Evolutionary conservation across 768 basidiomycete species (phyloP).

Genomic region (Asterophora parasitica): DNA sequence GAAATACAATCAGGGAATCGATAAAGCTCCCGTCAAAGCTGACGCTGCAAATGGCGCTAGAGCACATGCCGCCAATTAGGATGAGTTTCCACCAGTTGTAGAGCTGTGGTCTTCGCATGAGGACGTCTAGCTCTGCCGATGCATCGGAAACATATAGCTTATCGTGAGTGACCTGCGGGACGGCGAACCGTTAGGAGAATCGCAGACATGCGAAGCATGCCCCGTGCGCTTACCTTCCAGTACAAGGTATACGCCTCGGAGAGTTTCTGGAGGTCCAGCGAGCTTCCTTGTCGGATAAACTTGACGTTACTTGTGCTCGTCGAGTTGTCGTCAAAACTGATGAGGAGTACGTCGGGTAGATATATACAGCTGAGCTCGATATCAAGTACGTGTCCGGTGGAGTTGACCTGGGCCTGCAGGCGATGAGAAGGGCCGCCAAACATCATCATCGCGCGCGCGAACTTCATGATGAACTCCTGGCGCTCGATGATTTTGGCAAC

Average conservation of each 20-base stretch:
- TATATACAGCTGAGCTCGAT: conserved; percentile 68
- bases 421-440: conserved; percentile 83
- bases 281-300: conserved; percentile 67
- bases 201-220: background rate
- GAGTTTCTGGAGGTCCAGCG: conserved; percentile 75
- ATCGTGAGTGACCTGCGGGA: conserved; percentile 76
- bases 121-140: conserved; percentile 56
- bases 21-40: conserved; percentile 74
- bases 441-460: conserved; percentile 85
- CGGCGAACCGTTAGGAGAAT: background rate
- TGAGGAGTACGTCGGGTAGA: conserved; percentile 68
- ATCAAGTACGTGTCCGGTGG: conserved; percentile 75
- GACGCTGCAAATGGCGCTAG: conserved; percentile 67
- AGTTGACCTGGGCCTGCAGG: conserved; percentile 74
- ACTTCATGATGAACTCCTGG: conserved; percentile 82
- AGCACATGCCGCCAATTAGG: conserved; percentile 74
- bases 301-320: conserved; percentile 82
- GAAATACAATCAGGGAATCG: conserved; percentile 68
- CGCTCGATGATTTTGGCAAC: conserved; percentile 77
- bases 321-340: conserved; percentile 75
- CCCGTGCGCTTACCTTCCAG: conserved; percentile 57
- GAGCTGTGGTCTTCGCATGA: conserved; percentile 64
- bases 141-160: conserved; percentile 71
- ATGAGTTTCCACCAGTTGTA: conserved; percentile 60
- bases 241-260: conserved; percentile 66